Evolutionary conservation across 106 monocot species (phyloP), one percentile per base, ranked within the genome.

Genomic region (Phalaenopsis equestris): DNA sequence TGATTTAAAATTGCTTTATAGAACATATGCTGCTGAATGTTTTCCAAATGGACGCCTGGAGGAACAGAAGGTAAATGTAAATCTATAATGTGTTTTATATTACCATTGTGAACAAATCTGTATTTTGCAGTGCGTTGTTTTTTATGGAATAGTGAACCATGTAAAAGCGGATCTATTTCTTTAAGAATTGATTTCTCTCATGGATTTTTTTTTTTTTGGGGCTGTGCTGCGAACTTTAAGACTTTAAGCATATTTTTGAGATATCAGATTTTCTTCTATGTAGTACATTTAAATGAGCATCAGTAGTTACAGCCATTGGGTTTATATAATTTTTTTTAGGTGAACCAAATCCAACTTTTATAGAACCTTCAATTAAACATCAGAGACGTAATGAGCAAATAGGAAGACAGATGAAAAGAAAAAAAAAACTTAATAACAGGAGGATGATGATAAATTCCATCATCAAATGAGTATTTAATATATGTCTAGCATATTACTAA

Each of bases 1-100:
- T 77, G 94, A 98, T 78, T 73, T 98, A 49, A 98, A 98, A 77
- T 86, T 94, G 23, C 86, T 98, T 10, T 98, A 87, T 80, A 88
- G 86, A 74, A 86, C 92, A 79, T 98, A 88, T 88, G 94, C 85
- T 75, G 46, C 86, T 38, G 98, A 98, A 78, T 87, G 87, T 76
- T 86, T 94, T 82, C 82, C 90, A 78, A 77, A 82, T 84, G 92
- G 92, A 47, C 75, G 72, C 42, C 86, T 98, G 70, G 90, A 94
- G 48, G 85, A 88, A 70, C 85, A 81, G 55, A 92, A 89, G 89
- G 98, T 98, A 56, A 83, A 61, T 61, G 6, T 21, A 6, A 30
- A 77, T 43, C 46, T 39, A 12, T 55, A 8, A 41, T 39, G 72
- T 45, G 9, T 19, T 41, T 70, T 65, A 17, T 10, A 9, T 39